These are phyloP conservation scores for Phytomonas sp. DNA, from an alignment of 208 protist genomes.

Conservation along the genomic window DNA sequence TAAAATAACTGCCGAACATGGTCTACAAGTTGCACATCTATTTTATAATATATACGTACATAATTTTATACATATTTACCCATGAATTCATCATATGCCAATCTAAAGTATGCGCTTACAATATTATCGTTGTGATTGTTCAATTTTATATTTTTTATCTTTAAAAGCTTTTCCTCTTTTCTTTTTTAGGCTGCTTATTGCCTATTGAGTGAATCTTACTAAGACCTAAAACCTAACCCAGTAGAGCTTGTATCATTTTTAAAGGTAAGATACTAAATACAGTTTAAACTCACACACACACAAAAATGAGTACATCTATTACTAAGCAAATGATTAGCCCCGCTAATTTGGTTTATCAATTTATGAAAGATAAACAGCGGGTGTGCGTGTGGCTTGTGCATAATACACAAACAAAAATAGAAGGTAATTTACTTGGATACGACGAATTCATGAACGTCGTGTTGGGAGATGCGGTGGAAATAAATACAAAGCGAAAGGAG, in stretches of 20 bases:
- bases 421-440: conserved; percentile 82
- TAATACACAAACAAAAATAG: conserved; percentile 67
- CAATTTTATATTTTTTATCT: background rate
- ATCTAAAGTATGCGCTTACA: background rate
- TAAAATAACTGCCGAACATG: background rate
- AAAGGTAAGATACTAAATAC: background rate
- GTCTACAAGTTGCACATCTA: background rate
- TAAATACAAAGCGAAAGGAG: conserved; percentile 65
- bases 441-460: conserved; percentile 94
- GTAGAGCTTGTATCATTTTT: background rate
- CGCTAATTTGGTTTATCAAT: conserved; percentile 55
- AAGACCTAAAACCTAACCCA: background rate
- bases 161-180: background rate
- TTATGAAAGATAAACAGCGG: conserved; percentile 64
- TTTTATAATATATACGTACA: background rate
- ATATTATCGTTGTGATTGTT: background rate
- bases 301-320: conserved; percentile 19
- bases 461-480: conserved; percentile 81
- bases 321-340: conserved; percentile 84
- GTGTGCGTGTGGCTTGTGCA: conserved; percentile 85
- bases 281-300: background rate
- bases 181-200: background rate
- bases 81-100: background rate
- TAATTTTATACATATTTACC: background rate
- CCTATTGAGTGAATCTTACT: background rate